These are phyloP conservation scores for Neonectria punicea DNA, from an alignment of 2,329 filamentous ascomycete genomes.

Conservation along the genomic window DNA sequence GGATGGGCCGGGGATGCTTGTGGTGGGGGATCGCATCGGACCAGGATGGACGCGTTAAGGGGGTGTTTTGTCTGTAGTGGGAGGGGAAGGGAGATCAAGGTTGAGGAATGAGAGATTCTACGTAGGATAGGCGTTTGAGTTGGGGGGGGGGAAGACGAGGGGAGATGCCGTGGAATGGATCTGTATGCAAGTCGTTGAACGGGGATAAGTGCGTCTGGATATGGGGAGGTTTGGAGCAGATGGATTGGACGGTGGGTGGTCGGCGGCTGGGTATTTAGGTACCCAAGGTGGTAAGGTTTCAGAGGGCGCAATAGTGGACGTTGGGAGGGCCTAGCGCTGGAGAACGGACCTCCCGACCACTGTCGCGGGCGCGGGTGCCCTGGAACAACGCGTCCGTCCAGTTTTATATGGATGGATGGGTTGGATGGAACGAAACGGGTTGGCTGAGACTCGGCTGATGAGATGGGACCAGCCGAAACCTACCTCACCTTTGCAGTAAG, in stretches of 20 bases:
- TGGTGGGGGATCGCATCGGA: constrained; percentile 10
- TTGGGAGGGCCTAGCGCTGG: neutral
- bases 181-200: neutral
- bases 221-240: neutral
- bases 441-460: neutral
- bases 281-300: neutral
- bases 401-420: neutral
- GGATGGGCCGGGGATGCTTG: constrained; percentile 14
- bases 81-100: neutral
- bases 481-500: neutral
- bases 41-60: constrained; percentile 19
- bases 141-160: neutral
- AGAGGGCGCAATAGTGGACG: neutral
- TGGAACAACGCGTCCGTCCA: constrained; percentile 21
- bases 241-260: neutral
- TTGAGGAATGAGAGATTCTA: neutral
- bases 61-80: neutral
- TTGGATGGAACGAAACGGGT: neutral
- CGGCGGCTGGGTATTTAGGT: neutral
- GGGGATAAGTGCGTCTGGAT: neutral
- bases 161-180: neutral
- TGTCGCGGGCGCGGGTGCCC: constrained; percentile 14
- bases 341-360: neutral
- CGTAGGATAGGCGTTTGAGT: neutral
- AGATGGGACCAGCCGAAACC: constrained; percentile 2